Evolutionary conservation across 306 rosid genomes (phyloP), one percentile per base, ranked within the genome.

Genomic region (Phaseolus lunatus): DNA sequence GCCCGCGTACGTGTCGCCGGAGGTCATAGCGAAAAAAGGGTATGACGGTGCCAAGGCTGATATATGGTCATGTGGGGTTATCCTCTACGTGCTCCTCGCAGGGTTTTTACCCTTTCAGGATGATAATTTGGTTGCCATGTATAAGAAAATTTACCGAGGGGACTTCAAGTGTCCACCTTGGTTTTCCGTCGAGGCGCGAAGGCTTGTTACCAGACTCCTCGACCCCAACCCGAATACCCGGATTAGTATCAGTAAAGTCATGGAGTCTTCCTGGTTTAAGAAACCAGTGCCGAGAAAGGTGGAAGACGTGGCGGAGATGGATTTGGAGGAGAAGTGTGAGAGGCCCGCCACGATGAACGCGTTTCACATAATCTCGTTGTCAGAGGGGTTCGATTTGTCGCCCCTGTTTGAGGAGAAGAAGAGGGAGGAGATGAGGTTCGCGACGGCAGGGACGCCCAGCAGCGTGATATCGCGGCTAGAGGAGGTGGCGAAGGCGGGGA

Each of bases 1-100:
- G 11, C 97, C 99, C 68, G 99, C 99, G 9, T 95, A 92, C 15
- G 99, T 92, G 3, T 89, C 99, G 13, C 99, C 99, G 14, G 99
- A 95, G 78, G 91, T 95, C 1, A 88, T 95, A 5, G 97, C 93
- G 0, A 92, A 88, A 48, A 95, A 89, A 7, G 99, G 99, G 0
- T 95, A 95, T 83, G 95, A 95, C 80, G 97, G 99, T 18, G 94
- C 97, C 0, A 95, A 89, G 49, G 96, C 99, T 0, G 99, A 95
- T 75, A 83, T 95, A 2, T 95, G 99, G 99, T 95, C 99, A 0
- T 95, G 99, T 0, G 99, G 99, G 0, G 99, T 95, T 4, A 88
- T 95, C n/a, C 91, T 95, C 1, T 95, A 87, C 4, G 99, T 95
- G 0, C 98, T 95, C 31, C 92, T 95, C 0, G 99, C 99, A 0